These are phyloP conservation scores for Lasiosphaeria hispida DNA, from an alignment of 495 filamentous ascomycete species.

Conservation along the genomic window DNA sequence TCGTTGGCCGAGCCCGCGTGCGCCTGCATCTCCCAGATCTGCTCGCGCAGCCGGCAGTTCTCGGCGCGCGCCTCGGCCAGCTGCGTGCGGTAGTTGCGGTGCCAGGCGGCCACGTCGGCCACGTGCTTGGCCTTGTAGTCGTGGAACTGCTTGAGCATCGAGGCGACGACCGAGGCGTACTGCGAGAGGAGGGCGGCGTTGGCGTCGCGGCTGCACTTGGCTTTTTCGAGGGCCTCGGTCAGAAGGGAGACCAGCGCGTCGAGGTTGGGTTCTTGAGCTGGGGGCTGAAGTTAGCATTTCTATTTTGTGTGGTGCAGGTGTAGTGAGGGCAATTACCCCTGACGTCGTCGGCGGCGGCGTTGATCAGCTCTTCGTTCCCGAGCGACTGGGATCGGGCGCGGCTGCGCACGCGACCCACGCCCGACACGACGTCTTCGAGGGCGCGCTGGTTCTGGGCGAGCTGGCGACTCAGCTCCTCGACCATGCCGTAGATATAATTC, in stretches of 20 bases:
- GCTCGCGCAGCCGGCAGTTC: constrained; percentile 53
- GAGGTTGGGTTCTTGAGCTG: constrained; percentile 51
- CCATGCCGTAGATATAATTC: constrained; percentile 79
- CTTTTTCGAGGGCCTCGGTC: constrained; percentile 50
- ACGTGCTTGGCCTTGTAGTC: constrained; percentile 53
- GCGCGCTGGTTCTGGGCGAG: constrained; percentile 75
- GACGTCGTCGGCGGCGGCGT: constrained; percentile 45
- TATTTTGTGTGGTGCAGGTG: neutral
- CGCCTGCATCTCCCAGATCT: constrained; percentile 57
- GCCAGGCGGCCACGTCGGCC: constrained; percentile 51
- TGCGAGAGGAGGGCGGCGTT: constrained; percentile 50
- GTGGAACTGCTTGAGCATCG: constrained; percentile 53
- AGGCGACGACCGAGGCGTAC: constrained; percentile 45
- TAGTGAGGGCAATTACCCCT: constrained; percentile 36
- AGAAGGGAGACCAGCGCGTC: constrained; percentile 52
- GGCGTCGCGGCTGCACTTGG: constrained; percentile 49
- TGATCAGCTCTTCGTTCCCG: constrained; percentile 51
- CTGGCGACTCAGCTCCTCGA: constrained; percentile 74
- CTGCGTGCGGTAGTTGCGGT: constrained; percentile 54
- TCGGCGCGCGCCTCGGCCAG: constrained; percentile 56
- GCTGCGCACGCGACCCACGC: constrained; percentile 53
- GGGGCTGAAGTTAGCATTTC: constrained; percentile 6
- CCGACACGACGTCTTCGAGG: constrained; percentile 69
- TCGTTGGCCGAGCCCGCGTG: constrained; percentile 50
- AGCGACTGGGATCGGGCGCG: constrained; percentile 45